Evolutionary conservation across 306 rosid genomes (phyloP), one percentile per base, ranked within the genome.

Genomic region (Mimosa pudica): DNA sequence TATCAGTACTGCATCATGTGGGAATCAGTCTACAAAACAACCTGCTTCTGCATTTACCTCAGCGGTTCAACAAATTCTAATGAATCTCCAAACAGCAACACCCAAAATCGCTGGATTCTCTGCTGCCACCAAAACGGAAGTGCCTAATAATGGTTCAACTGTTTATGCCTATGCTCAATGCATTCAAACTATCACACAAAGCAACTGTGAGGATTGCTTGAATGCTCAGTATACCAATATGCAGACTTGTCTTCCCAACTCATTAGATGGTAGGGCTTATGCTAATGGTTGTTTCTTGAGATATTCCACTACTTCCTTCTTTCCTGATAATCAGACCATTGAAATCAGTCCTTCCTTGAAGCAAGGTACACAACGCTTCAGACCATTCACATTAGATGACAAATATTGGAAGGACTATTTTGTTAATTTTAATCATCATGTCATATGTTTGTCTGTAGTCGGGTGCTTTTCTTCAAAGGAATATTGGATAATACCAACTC

Each of bases 221-320:
- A 60, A 60, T 24, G 14, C 65, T 58, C 14, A 10, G 14, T 60
- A 60, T 36, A 60, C 20, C 14, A 60, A 60, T 24, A 8, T 60
- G 36, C 65, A 24, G 35, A 24, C 65, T 9, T 60, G 65, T 30
- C 36, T 60, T 60, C 65, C 36, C 65, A 20, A 8, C 30, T 60
- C 65, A 4, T 60, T 36, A 4, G 35, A 9, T 24, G 65, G 65
- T 10, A 20, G 65, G 65, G 65, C 65, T 60, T 60, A 20, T 60
- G 65, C 65, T 24, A 24, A 60, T 60, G 65, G 65, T 7, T 60
- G 35, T 24, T 60, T 60, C 65, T 8, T 60, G 14, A 60, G 65
- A 60, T 60, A 60, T 60, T 60, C 65, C 65, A 60, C 65, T 36
- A 60, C 65, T 60, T 60, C 65, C 36, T 60, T 60, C 65, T 60